Evolutionary conservation across 106 monocot genomes (phyloP), one percentile per base, ranked within the genome.

Genomic region (Cymbidium sinense): DNA sequence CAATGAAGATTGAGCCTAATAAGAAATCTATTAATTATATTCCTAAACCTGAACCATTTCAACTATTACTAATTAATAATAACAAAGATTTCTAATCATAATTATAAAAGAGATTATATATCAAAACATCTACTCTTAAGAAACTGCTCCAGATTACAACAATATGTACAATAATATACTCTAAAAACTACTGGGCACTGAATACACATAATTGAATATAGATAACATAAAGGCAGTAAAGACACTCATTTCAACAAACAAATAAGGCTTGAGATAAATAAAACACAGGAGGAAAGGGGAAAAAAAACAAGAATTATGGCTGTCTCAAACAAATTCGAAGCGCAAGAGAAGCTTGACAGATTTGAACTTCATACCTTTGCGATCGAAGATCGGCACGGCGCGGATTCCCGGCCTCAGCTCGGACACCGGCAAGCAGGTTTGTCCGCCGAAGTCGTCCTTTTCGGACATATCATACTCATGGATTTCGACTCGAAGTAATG

Each of bases 371-470:
- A 70, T 28, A 9, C 89, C 89, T 54, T 84, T 89, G 3, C 64
- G 76, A 33, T 89, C 82, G 12, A 64, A 89, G 34, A 89, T 76
- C 1, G 81, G 89, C 44, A 89, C 82, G 1, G 81, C 76, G n/a
- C 89, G 81, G 55, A 86, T 77, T 23, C 89, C 89, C 3, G 89
- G 79, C 23, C 77, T 81, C 76, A 89, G 30, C 75, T 89, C 86
- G 7, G 86, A 75, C 4, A 89, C 84, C 0, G 84, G 86, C 61
- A 89, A 12, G 73, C 89, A 89, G 21, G 80, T 76, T 75, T 89
- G 89, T 21, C 89, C 89, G 7, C 74, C 89, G 25, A 89, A 89
- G 37, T 84, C 86, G 78, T 86, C 89, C 78, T 86, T 82, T 27
- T 89, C 89, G 0, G 84, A 86, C 77, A 82, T 80, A 37, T 86